These are phyloP conservation scores for Mortierella claussenii DNA, from an alignment of 192 early-diverging fungal species.

Conservation along the genomic window DNA sequence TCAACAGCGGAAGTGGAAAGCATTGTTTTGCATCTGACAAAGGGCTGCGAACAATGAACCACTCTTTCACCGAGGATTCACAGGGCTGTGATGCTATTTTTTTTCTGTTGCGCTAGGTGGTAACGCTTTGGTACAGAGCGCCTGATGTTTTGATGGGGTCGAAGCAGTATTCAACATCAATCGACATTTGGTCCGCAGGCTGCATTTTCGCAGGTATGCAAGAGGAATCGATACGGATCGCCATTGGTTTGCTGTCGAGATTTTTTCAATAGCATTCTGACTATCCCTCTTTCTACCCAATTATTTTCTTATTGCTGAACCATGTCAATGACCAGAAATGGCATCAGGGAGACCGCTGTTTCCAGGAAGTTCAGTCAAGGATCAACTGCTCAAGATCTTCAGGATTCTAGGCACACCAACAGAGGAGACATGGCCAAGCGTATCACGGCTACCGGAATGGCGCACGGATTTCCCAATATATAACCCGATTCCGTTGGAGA, in stretches of 20 bases:
- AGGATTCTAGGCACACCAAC: constrained; percentile 88
- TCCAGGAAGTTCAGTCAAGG: constrained; percentile 86
- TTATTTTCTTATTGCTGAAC: neutral
- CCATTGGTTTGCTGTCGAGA: neutral
- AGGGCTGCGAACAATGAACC: no score
- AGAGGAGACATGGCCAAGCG: constrained; percentile 85
- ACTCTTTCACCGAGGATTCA: no score
- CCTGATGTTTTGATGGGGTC: constrained; percentile 92
- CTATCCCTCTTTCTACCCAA: neutral
- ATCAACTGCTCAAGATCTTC: constrained; percentile 93
- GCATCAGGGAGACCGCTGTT: constrained; percentile 92
- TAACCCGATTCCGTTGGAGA: constrained; percentile 73
- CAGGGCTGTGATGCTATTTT: neutral
- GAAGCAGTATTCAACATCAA: constrained; percentile 86
- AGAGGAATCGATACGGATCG: neutral
- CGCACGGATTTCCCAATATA: constrained; percentile 85
- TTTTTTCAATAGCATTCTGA: neutral
- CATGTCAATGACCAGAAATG: constrained; percentile 69
- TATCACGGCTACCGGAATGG: constrained; percentile 90
- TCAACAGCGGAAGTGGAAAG: neutral
- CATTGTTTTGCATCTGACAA: neutral
- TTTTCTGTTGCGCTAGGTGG: constrained; percentile 59
- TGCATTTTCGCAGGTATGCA: constrained; percentile 84
- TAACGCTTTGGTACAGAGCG: constrained; percentile 91
- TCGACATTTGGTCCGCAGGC: constrained; percentile 89